phyloP scores from a whole-genome alignment of 176 grass and related monocot species.

The Zizania latifolia region DNA sequence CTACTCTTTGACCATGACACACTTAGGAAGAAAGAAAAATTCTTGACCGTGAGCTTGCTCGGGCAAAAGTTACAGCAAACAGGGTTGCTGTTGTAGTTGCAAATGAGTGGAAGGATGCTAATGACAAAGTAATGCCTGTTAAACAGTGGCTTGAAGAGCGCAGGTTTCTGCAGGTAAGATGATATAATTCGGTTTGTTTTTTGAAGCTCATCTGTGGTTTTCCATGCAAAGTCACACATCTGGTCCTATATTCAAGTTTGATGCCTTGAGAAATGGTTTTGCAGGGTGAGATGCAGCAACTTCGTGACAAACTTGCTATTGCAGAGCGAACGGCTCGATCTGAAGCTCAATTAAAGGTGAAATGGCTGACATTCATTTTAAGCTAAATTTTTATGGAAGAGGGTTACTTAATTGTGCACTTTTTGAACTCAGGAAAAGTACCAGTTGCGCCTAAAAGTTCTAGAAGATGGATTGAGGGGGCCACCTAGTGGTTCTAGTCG shows the following conservation, averaged over 20 bases:
- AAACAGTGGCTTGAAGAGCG: slow-evolving; percentile 98
- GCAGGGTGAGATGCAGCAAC: slow-evolving; percentile 97
- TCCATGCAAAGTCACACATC: background rate
- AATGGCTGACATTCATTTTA: background rate
- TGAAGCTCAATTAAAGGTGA: slow-evolving; percentile 90
- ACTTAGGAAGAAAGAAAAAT: slow-evolving; percentile 85
- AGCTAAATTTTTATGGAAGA: background rate
- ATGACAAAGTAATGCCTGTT: slow-evolving; percentile 99
- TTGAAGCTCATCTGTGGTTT: background rate
- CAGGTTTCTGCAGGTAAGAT: slow-evolving; percentile 84
- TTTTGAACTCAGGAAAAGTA: slow-evolving; percentile 62
- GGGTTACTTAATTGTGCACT: background rate
- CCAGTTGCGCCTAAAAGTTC: slow-evolving; percentile 75
- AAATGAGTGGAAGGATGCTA: slow-evolving; percentile 98
- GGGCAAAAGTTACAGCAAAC: slow-evolving; percentile 87
- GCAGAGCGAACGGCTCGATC: slow-evolving; percentile 71
- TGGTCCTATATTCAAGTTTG: background rate
- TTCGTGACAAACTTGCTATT: slow-evolving; percentile 88
- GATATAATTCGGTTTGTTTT: slow-evolving; percentile 11
- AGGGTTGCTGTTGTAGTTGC: slow-evolving; percentile 91
- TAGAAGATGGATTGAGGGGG: slow-evolving; percentile 86
- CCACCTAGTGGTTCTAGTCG: slow-evolving; percentile 49
- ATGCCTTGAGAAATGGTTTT: slow-evolving; percentile 10
- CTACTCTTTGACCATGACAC: slow-evolving; percentile 19
- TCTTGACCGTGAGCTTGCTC: slow-evolving; percentile 82